phyloP scores from a whole-genome alignment of 1,139 yeast genomes.

The Protomyces macrosporus region DNA sequence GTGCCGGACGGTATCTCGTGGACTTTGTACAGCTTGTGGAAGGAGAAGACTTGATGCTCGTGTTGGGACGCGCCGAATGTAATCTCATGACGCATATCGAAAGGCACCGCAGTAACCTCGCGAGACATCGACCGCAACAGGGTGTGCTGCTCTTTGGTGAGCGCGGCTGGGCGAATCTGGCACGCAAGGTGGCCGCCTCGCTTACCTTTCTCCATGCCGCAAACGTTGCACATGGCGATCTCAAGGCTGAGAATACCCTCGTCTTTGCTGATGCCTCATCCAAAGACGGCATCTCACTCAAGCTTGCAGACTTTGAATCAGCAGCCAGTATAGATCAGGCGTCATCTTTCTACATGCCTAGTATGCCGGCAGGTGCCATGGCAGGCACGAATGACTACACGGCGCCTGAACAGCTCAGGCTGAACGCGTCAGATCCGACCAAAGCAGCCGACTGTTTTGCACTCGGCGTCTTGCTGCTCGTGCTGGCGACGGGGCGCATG shows the following conservation, averaged over 20 bases:
- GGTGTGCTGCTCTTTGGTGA: neutral
- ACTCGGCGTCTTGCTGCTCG: conserved; percentile 9
- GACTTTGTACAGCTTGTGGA: neutral
- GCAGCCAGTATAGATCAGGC: neutral
- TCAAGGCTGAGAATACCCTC: conserved; percentile 85
- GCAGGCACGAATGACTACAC: conserved; percentile 13
- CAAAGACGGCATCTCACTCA: conserved; percentile 61
- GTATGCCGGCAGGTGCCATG: neutral
- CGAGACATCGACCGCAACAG: neutral
- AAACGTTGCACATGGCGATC: conserved; percentile 91
- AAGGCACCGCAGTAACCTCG: neutral
- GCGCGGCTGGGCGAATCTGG: neutral
- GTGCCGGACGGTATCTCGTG: neutral
- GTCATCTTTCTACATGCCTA: neutral
- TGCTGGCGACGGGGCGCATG: conserved; percentile 15
- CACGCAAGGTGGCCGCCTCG: neutral
- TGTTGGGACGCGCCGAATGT: conserved; percentile 4
- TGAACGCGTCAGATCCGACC: neutral
- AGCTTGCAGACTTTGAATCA: conserved; percentile 77
- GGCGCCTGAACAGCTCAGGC: conserved; percentile 13
- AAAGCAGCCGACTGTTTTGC: conserved; percentile 11
- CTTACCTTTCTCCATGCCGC: conserved; percentile 57
- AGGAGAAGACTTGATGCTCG: neutral
- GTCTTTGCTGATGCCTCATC: conserved; percentile 42
- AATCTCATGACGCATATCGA: neutral